Evolutionary conservation across 1,284 basidiomycete species (phyloP).

Genomic region (Crucibulum cyathiforme): DNA sequence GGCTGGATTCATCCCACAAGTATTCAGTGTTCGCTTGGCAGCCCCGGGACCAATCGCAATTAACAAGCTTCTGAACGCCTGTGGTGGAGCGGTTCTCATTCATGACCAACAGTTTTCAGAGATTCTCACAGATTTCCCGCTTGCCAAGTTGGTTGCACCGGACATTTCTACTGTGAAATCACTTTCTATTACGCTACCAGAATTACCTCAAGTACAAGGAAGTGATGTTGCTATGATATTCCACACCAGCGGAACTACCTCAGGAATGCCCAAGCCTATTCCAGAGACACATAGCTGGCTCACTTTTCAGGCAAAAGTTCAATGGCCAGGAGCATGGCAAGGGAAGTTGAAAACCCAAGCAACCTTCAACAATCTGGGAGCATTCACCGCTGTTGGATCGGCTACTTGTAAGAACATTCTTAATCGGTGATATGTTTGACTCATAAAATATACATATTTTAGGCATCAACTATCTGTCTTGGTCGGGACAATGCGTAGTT

Average conservation of each 20-base stretch:
- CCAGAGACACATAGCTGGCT: constrained; percentile 71
- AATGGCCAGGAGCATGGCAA: constrained; percentile 64
- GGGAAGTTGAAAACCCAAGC: too few relatives aligned
- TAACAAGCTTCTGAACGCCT: constrained; percentile 64
- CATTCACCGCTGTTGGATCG: too few relatives aligned
- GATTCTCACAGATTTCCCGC: constrained; percentile 52
- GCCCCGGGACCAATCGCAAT: constrained; percentile 68
- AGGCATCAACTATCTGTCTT: constrained; percentile 57
- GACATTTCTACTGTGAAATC: constrained; percentile 44
- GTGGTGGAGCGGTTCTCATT: constrained; percentile 65
- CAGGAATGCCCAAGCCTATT: constrained; percentile 75
- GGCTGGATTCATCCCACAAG: constrained; percentile 74
- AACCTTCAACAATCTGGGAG: too few relatives aligned
- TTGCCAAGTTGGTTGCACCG: constrained; percentile 55
- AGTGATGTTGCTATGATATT: constrained; percentile 67
- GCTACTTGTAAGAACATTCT: constrained; percentile 49
- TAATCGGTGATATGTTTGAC: constrained; percentile 24
- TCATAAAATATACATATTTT: constrained; percentile 53
- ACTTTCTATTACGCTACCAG: constrained; percentile 48
- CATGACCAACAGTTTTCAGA: constrained; percentile 52
- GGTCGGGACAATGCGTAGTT: constrained; percentile 73
- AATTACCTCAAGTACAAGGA: constrained; percentile 42
- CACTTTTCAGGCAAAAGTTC: constrained; percentile 54
- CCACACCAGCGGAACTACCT: constrained; percentile 78
- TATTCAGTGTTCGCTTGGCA: constrained; percentile 69